These are phyloP conservation scores for Cetraspora pellucida DNA, from an alignment of 192 early-diverging fungal species.

Conservation along the genomic window DNA sequence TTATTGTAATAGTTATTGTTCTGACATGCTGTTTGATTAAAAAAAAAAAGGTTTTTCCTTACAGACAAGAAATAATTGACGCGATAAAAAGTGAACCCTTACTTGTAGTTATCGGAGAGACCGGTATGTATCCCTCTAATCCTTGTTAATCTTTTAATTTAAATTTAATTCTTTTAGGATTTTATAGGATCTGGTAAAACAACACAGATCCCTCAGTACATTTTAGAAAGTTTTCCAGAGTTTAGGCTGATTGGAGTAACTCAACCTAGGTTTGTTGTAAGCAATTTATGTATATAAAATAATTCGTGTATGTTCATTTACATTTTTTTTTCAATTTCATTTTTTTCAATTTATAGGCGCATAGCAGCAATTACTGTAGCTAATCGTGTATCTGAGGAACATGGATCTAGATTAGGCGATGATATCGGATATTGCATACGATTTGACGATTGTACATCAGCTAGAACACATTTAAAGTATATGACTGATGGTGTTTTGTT, in stretches of 20 bases:
- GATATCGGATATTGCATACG: slow-evolving; percentile 92
- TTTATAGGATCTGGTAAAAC: slow-evolving; percentile 75
- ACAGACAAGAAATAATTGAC: slow-evolving; percentile 73
- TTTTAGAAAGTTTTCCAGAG: slow-evolving; percentile 58
- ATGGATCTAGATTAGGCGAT: slow-evolving; percentile 76
- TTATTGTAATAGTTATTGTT: too few species aligned
- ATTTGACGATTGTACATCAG: slow-evolving; percentile 91
- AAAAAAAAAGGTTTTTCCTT: slow-evolving; percentile 50
- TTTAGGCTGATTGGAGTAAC: slow-evolving; percentile 64
- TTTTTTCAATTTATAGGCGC: slow-evolving; percentile 52
- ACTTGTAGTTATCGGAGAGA: slow-evolving; percentile 92
- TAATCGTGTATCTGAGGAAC: slow-evolving; percentile 94
- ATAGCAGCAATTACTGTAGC: slow-evolving; percentile 90
- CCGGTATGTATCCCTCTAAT: slow-evolving; percentile 50
- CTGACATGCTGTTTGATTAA: too few species aligned
- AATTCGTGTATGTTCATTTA: not conserved
- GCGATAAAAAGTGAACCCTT: slow-evolving; percentile 85
- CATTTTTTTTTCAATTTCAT: too few species aligned
- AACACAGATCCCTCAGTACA: slow-evolving; percentile 84
- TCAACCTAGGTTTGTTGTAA: slow-evolving; percentile 65
- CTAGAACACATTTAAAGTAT: slow-evolving; percentile 87
- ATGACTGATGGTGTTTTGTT: slow-evolving; percentile 97
- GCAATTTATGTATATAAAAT: not conserved
- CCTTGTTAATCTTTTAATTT: not conserved
- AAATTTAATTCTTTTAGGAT: not conserved